Percentiles rank a stretch among this genome's conserved stretches.
These are phyloP conservation scores for Handroanthus guayacan DNA, from an alignment of 257 asterid species.

Conservation along the genomic window DNA sequence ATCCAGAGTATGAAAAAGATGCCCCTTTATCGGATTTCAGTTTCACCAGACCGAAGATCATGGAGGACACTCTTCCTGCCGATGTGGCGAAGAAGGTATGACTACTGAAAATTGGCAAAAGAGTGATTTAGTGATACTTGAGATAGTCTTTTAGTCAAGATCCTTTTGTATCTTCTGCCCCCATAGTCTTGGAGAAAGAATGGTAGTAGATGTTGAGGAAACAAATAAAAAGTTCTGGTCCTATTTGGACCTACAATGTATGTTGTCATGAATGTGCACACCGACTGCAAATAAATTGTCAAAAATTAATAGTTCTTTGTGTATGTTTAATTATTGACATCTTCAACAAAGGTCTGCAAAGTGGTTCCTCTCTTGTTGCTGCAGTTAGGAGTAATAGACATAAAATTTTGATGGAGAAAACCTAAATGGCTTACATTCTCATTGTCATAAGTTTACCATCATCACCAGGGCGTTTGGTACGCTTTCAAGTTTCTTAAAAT, in stretches of 20 bases:
- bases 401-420: background rate
- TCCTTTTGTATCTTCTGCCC: too few species aligned
- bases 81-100: background rate
- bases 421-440: slow-evolving; percentile 2
- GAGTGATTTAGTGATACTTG: background rate
- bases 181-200: background rate
- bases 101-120: background rate
- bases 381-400: background rate
- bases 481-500: too few species aligned
- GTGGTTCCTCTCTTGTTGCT: too few species aligned
- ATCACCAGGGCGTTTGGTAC: background rate
- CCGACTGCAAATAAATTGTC: background rate
- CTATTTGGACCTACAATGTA: background rate
- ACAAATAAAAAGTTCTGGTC: background rate
- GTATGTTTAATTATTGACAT: background rate
- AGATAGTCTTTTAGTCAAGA: too few species aligned
- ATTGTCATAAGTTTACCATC: background rate
- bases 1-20: slow-evolving; percentile 37
- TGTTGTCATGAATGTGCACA: slow-evolving; percentile 10
- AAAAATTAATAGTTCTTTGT: too few species aligned
- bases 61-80: slow-evolving; percentile 41
- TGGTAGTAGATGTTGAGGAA: background rate
- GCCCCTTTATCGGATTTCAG: slow-evolving; percentile 45
- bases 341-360: too few species aligned
- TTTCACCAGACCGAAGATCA: slow-evolving; percentile 54